These are phyloP conservation scores for Pilaira anomala DNA, from an alignment of 192 early-diverging fungal species.

Conservation along the genomic window DNA sequence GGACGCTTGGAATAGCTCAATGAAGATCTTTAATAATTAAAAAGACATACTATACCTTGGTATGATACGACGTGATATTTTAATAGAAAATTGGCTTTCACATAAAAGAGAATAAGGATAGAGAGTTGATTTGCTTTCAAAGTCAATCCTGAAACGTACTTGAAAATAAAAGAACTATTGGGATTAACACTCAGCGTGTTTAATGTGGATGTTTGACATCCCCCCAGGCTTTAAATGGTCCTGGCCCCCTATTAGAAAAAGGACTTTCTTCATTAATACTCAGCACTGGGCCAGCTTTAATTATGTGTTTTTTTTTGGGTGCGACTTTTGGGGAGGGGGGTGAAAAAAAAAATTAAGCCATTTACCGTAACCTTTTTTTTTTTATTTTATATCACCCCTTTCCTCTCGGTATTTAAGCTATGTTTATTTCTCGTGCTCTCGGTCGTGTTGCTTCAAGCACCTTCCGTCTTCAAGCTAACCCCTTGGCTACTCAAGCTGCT, in stretches of 20 bases:
- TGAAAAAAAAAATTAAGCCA: conserved; percentile 22
- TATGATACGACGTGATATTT: too few species aligned
- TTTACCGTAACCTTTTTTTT: conserved; percentile 7
- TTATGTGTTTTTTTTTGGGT: conserved; percentile 8
- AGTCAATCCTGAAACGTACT: too few species aligned
- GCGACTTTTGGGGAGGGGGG: conserved; percentile 5
- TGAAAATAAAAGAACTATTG: too few species aligned
- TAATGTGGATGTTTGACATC: too few species aligned
- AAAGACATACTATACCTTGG: too few species aligned
- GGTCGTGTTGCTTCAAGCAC: conserved; percentile 27
- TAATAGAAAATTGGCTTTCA: too few species aligned
- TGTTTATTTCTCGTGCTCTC: conserved; percentile 30
- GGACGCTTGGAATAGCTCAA: too few species aligned
- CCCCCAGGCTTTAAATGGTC: background rate
- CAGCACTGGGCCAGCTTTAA: conserved; percentile 7
- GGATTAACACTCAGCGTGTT: too few species aligned
- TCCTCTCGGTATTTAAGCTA: conserved; percentile 25
- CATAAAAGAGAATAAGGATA: too few species aligned
- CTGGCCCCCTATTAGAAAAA: conserved; percentile 10
- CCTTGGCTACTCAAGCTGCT: conserved; percentile 10
- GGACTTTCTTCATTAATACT: conserved; percentile 13
- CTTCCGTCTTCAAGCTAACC: conserved; percentile 21
- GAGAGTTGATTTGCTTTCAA: too few species aligned
- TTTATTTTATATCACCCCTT: conserved; percentile 16
- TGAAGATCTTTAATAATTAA: too few species aligned